Evolutionary conservation across 2,329 filamentous ascomycete genomes (phyloP).

Genomic region (Gaeumannomyces tritici): DNA sequence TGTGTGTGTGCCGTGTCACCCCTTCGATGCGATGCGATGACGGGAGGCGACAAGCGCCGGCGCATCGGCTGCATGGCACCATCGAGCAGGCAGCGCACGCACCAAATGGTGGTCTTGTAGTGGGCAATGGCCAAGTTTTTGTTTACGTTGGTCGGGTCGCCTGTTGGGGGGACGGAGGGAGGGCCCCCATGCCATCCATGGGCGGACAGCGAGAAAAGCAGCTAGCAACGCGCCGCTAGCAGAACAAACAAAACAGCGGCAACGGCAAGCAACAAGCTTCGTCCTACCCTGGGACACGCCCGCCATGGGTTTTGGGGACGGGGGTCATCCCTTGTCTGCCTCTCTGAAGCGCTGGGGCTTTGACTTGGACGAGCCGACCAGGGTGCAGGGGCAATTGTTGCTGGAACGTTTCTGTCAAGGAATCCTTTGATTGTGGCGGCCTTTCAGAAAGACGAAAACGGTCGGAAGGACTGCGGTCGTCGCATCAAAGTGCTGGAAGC

Average conservation of each 20-base stretch:
- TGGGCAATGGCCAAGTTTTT: background rate
- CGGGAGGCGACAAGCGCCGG: background rate
- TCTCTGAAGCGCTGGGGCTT: background rate
- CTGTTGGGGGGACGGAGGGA: background rate
- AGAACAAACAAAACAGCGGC: background rate
- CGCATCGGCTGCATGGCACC: no score
- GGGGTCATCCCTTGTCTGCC: background rate
- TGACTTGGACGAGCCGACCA: background rate
- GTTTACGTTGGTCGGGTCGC: background rate
- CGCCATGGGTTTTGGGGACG: background rate
- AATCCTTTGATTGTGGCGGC: no score
- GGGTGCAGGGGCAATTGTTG: background rate
- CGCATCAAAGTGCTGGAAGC: background rate
- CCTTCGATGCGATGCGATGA: background rate
- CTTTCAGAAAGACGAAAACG: background rate
- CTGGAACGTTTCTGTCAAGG: no score
- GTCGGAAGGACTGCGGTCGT: background rate
- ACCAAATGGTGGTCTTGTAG: background rate
- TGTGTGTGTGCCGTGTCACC: background rate
- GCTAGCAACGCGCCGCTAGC: background rate
- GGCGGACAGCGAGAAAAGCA: background rate
- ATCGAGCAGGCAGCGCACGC: background rate
- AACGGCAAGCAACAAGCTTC: background rate
- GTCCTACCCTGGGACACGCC: background rate
- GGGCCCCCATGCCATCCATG: background rate